Percentiles rank a stretch among this genome's conserved stretches.
These are phyloP conservation scores for Arthrobotrys megalospora DNA, from an alignment of 2,329 filamentous ascomycete species.

Conservation along the genomic window DNA sequence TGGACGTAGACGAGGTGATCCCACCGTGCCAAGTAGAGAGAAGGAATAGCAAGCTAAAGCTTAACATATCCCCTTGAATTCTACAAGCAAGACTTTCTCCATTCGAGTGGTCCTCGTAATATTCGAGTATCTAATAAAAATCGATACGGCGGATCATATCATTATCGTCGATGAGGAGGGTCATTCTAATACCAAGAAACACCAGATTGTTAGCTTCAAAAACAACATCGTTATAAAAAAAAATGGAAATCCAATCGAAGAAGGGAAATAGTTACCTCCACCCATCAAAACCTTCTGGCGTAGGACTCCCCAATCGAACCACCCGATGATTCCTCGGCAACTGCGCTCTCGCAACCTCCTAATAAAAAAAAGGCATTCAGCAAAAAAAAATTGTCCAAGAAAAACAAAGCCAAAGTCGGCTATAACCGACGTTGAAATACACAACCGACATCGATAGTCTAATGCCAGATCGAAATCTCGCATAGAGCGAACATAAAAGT, in stretches of 20 bases:
- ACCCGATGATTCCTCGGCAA: conserved; percentile 46
- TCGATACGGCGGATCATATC: conserved; percentile 34
- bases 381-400: background rate
- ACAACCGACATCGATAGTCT: background rate
- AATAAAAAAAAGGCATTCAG: background rate
- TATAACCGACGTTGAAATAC: background rate
- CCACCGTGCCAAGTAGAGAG: too few species aligned
- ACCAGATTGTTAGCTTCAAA: background rate
- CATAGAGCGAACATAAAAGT: background rate
- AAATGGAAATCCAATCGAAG: background rate
- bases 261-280: conserved; percentile 38
- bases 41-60: too few species aligned
- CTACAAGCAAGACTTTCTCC: background rate
- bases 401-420: background rate
- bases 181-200: conserved; percentile 35
- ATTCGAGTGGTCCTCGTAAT: background rate
- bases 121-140: conserved; percentile 36
- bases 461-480: background rate
- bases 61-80: background rate
- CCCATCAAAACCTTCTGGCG: conserved; percentile 30
- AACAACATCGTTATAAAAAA: background rate
- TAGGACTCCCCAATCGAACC: background rate
- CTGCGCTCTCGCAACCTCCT: conserved; percentile 40
- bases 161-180: conserved; percentile 25
- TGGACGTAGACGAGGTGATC: too few species aligned